Evolutionary conservation across 805 yeast species (phyloP).

Genomic region (Zygotorulaspora florentina): DNA sequence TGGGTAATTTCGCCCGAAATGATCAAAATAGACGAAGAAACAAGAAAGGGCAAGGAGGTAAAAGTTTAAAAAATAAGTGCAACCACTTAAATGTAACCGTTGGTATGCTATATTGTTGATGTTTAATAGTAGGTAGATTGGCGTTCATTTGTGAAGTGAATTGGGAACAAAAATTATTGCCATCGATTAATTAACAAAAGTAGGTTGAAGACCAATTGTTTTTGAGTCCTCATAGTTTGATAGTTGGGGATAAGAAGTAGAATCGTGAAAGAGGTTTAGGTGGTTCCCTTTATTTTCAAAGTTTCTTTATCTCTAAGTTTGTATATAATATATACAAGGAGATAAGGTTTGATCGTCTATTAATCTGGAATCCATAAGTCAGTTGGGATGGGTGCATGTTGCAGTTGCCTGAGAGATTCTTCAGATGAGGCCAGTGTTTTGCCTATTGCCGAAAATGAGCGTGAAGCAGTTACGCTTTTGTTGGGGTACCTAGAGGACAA

Average conservation of each 20-base stretch:
- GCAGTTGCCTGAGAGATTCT: conserved; percentile 41
- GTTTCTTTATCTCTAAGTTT: too few species aligned
- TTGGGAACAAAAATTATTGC: not conserved
- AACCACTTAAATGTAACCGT: not conserved
- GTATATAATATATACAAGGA: too few species aligned
- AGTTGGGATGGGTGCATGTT: conserved; percentile 47
- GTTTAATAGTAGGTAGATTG: not conserved
- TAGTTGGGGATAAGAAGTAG: too few species aligned
- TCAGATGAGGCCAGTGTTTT: conserved; percentile 49
- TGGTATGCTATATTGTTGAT: not conserved
- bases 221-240: too few species aligned
- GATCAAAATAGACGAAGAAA: conserved; percentile 4
- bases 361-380: not conserved
- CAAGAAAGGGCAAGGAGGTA: not conserved
- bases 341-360: too few species aligned
- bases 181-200: too few species aligned
- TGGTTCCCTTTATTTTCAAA: too few species aligned
- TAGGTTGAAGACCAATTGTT: too few species aligned
- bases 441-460: conserved; percentile 91
- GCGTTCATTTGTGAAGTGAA: not conserved
- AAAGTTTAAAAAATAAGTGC: conserved; percentile 1
- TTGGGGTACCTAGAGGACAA: conserved; percentile 83
- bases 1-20: not conserved
- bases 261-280: too few species aligned
- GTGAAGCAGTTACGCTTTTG: conserved; percentile 91